phyloP scores from a whole-genome alignment of 345 rosid genomes.

The Toxicodendron radicans region DNA sequence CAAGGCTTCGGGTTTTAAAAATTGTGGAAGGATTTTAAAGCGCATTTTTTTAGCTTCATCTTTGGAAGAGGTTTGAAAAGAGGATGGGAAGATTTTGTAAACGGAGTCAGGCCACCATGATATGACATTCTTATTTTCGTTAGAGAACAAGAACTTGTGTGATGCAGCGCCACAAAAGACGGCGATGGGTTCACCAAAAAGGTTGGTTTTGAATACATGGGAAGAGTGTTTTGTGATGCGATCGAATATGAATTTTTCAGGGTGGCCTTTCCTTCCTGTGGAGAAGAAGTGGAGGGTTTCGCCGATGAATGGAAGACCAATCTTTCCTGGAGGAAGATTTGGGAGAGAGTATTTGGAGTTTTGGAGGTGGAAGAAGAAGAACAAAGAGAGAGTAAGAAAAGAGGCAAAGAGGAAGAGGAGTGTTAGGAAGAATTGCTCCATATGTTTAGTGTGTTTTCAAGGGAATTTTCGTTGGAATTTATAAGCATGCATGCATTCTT shows the following conservation, averaged over 20 bases:
- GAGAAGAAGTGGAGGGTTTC: slow-evolving; percentile 39
- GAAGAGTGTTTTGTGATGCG: slow-evolving; percentile 32
- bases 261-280: slow-evolving; percentile 37
- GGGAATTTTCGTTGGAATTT: background rate
- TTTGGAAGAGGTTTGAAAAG: slow-evolving; percentile 24
- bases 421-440: background rate
- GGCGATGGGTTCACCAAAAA: slow-evolving; percentile 30
- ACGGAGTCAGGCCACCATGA: slow-evolving; percentile 52
- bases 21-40: slow-evolving; percentile 28
- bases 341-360: slow-evolving; percentile 14
- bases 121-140: slow-evolving; percentile 40
- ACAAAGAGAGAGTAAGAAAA: slow-evolving; percentile 9
- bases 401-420: slow-evolving; percentile 24
- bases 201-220: slow-evolving; percentile 35
- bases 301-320: slow-evolving; percentile 35
- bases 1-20: slow-evolving; percentile 43
- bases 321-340: slow-evolving; percentile 43
- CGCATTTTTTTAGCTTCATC: slow-evolving; percentile 39
- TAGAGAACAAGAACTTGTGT: slow-evolving; percentile 44
- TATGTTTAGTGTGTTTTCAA: background rate
- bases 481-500: too few relatives aligned
- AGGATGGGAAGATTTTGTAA: slow-evolving; percentile 40
- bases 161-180: slow-evolving; percentile 40
- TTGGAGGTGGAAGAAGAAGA: slow-evolving; percentile 25
- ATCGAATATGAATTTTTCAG: slow-evolving; percentile 38